These are phyloP conservation scores for Allomyces macrogynus DNA, from an alignment of 192 early-diverging fungal species.

Conservation along the genomic window DNA sequence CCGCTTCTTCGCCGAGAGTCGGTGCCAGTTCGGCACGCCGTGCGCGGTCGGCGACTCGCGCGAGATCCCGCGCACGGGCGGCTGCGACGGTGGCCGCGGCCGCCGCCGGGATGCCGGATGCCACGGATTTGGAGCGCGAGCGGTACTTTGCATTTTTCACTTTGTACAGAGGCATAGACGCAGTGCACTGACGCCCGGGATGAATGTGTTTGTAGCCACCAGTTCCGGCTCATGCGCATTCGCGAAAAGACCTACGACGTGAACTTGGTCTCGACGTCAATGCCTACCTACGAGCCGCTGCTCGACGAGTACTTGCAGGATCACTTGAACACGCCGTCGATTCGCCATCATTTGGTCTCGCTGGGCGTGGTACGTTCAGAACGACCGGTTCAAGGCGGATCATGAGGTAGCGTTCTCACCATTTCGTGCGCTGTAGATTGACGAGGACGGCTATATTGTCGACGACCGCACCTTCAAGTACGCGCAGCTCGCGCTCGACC, in stretches of 20 bases:
- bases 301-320: not conserved
- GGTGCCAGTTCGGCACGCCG: too few species aligned
- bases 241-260: conserved; percentile 29
- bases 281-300: conserved; percentile 10
- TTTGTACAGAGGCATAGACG: too few species aligned
- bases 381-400: too few species aligned
- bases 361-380: not conserved
- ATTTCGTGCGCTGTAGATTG: conserved; percentile 13
- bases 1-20: too few species aligned
- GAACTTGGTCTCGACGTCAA: conserved; percentile 25
- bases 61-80: too few species aligned
- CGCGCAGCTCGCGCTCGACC: conserved; percentile 24
- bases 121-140: too few species aligned
- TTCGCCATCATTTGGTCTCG: not conserved
- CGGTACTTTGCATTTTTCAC: too few species aligned
- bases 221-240: not conserved
- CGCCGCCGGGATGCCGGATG: too few species aligned
- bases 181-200: too few species aligned
- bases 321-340: not conserved
- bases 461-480: conserved; percentile 25
- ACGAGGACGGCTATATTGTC: conserved; percentile 21
- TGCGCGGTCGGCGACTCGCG: too few species aligned
- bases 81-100: too few species aligned
- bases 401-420: too few species aligned
- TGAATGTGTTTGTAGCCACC: not conserved